Percentiles rank a stretch among this genome's conserved stretches.
phyloP scores from a whole-genome alignment of 179 eudicot genomes.

The Heliamphora pulchella region DNA sequence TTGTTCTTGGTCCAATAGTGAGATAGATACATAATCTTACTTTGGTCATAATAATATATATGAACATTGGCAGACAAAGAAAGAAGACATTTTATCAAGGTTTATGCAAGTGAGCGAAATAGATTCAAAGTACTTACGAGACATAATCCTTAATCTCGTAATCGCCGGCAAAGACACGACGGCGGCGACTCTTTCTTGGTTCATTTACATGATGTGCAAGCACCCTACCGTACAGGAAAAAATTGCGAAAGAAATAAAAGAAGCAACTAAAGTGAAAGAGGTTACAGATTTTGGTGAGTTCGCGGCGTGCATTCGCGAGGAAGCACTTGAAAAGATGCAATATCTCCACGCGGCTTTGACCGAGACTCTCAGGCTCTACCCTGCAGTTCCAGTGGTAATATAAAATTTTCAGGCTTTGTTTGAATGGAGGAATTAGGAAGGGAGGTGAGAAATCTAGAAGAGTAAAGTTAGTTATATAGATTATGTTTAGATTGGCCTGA shows the following conservation, averaged over 20 bases:
- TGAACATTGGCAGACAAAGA: conserved; percentile 31
- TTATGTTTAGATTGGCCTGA: too few species aligned
- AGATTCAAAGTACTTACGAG: conserved; percentile 51
- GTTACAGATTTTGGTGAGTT: conserved; percentile 23
- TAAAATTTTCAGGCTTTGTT: too few species aligned
- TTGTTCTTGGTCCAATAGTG: not conserved
- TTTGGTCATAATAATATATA: not conserved
- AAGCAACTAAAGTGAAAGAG: conserved; percentile 19
- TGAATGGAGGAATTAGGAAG: too few species aligned
- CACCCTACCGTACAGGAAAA: conserved; percentile 54
- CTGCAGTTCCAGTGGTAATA: conserved; percentile 64
- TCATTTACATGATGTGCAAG: conserved; percentile 60
- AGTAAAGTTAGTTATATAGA: too few species aligned
- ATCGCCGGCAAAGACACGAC: conserved; percentile 80
- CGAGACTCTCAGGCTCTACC: conserved; percentile 71
- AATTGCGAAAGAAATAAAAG: conserved; percentile 42
- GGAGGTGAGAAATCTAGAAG: too few species aligned
- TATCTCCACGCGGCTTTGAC: conserved; percentile 63
- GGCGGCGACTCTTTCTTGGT: conserved; percentile 66
- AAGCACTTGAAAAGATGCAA: conserved; percentile 57
- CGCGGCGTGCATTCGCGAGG: conserved; percentile 35
- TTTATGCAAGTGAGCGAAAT: conserved; percentile 36
- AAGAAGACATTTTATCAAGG: conserved; percentile 65
- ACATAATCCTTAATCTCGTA: conserved; percentile 58
- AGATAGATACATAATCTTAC: not conserved